Conservation (phyloP, 306 rosid genomes). For the Quercus berberidifolia region DNA sequence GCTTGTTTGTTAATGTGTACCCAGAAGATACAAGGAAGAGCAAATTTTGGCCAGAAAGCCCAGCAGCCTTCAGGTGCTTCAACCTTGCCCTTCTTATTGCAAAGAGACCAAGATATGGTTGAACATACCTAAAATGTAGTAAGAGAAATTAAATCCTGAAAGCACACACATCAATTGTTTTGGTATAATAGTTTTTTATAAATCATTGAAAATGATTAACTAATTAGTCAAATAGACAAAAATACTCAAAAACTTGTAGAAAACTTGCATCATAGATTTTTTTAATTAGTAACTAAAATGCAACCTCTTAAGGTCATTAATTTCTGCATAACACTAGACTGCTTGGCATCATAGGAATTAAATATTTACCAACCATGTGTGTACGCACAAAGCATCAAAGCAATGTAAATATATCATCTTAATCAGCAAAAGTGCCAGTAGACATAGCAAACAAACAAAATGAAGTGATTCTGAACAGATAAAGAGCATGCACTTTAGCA, state of each 20-base stretch:
- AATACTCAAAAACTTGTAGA: background rate
- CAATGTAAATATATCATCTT: too few species aligned
- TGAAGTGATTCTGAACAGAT: too few species aligned
- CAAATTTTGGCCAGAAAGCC: slow-evolving; percentile 33
- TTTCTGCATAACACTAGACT: too few species aligned
- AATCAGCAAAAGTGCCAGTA: too few species aligned
- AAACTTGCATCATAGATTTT: background rate
- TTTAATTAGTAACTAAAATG: too few species aligned
- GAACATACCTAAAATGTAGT: background rate
- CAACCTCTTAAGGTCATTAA: too few species aligned
- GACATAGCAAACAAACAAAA: too few species aligned
- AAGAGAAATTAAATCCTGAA: background rate
- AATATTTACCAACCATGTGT: too few species aligned
- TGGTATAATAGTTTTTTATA: background rate
- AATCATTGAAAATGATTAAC: background rate
- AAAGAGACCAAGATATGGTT: background rate
- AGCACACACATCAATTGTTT: background rate
- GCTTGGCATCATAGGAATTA: too few species aligned
- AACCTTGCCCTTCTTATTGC: background rate
- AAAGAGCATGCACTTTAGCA: too few species aligned
- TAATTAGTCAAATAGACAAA: background rate
- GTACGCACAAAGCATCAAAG: too few species aligned
- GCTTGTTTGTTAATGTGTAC: slow-evolving; percentile 25
- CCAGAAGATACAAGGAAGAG: slow-evolving; percentile 24
- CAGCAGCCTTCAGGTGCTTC: slow-evolving; percentile 30